Conservation (phyloP, 2,329 filamentous ascomycete species). For the Pseudogymnoascus sp. region DNA sequence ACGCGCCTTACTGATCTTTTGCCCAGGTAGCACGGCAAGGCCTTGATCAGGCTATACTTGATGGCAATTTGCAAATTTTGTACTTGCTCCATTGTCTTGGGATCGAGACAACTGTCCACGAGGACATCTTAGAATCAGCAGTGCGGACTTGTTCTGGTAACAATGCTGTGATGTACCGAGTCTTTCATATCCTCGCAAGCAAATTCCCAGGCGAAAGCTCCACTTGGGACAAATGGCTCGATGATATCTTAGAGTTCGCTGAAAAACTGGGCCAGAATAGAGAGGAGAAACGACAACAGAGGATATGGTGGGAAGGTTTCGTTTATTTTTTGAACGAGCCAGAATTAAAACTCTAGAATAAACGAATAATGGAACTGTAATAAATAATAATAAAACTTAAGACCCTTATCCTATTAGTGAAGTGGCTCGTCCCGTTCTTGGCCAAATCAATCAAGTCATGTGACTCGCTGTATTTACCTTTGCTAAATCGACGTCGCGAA, state of each 20-base stretch:
- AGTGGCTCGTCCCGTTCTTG: not conserved
- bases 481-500: not conserved
- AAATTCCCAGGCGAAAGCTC: not conserved
- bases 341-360: not conserved
- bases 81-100: slow-evolving; percentile 9
- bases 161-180: not conserved
- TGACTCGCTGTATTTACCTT: not conserved
- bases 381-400: not conserved
- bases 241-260: slow-evolving; percentile 2
- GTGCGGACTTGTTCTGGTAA: not conserved
- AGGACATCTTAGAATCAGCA: slow-evolving; percentile 3
- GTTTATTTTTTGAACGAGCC: slow-evolving; percentile 1
- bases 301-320: not conserved
- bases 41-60: slow-evolving; percentile 8
- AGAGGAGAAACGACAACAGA: not conserved
- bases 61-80: slow-evolving; percentile 6
- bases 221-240: not conserved
- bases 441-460: not conserved
- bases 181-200: not conserved
- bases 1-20: not conserved
- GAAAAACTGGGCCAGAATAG: not conserved
- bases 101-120: not conserved
- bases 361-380: not conserved
- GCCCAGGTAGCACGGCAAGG: slow-evolving; percentile 5
- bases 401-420: not conserved